phyloP scores from a whole-genome alignment of 1,284 basidiomycete genomes.

The Heterobasidion occidentale region DNA sequence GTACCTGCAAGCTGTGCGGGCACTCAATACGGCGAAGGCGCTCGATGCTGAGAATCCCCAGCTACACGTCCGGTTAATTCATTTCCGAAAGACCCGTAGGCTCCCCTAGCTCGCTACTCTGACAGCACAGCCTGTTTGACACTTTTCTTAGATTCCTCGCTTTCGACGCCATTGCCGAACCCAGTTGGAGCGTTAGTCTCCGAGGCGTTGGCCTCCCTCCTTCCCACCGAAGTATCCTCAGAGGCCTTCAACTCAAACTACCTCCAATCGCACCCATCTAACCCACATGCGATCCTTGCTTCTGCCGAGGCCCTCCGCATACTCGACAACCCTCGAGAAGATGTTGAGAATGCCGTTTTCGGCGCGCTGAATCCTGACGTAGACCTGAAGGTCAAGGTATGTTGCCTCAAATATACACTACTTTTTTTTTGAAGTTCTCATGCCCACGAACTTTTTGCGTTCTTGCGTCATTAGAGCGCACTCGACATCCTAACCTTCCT shows the following conservation, averaged over 20 bases:
- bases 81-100: conserved; percentile 54
- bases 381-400: conserved; percentile 43
- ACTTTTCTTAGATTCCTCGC: conserved; percentile 28
- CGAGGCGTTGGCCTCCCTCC: conserved; percentile 38
- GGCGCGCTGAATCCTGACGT: conserved; percentile 37
- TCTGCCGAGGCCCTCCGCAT: conserved; percentile 44
- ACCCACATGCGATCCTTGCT: conserved; percentile 48
- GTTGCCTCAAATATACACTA: conserved; percentile 10
- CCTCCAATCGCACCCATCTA: conserved; percentile 52
- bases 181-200: conserved; percentile 37
- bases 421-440: neutral
- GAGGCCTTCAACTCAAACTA: conserved; percentile 71
- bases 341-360: conserved; percentile 57
- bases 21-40: conserved; percentile 52
- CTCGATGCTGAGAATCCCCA: conserved; percentile 57
- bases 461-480: conserved; percentile 32
- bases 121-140: neutral
- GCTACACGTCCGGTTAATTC: conserved; percentile 64
- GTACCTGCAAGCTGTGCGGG: conserved; percentile 71
- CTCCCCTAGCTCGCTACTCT: conserved; percentile 1
- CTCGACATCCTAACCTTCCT: conserved; percentile 40
- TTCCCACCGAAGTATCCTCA: conserved; percentile 49
- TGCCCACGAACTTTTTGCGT: neutral
- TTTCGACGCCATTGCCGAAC: conserved; percentile 32
- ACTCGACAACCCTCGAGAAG: conserved; percentile 40